Conservation (phyloP, 169 alveolate species). For the Plasmodium gallinaceum region DNA sequence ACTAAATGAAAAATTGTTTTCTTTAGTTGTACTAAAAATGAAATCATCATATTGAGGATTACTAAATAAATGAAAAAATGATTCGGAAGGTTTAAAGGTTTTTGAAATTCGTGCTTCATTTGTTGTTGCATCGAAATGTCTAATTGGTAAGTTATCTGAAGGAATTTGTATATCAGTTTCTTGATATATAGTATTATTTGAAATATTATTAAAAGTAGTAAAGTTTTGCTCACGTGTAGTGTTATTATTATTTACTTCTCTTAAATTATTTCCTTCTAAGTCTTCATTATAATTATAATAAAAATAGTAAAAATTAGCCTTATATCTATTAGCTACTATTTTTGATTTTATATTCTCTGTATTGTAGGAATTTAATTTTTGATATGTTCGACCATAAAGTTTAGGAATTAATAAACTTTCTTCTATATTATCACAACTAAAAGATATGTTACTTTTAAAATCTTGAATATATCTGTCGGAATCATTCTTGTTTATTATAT, state of each 20-base stretch:
- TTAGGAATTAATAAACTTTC: slow-evolving; percentile 42
- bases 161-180: slow-evolving; percentile 8
- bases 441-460: slow-evolving; percentile 12
- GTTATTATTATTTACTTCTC: slow-evolving; percentile 25
- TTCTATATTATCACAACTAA: slow-evolving; percentile 17
- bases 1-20: slow-evolving; percentile 78
- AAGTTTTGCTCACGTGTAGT: background rate
- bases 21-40: slow-evolving; percentile 75
- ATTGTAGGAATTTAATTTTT: slow-evolving; percentile 61
- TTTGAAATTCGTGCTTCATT: slow-evolving; percentile 52
- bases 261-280: background rate
- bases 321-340: slow-evolving; percentile 64
- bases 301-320: slow-evolving; percentile 71
- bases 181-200: slow-evolving; percentile 21
- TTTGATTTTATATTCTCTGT: slow-evolving; percentile 62
- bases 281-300: slow-evolving; percentile 25
- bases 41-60: slow-evolving; percentile 76
- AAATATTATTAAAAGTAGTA: slow-evolving; percentile 9
- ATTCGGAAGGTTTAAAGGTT: slow-evolving; percentile 53
- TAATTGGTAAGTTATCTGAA: slow-evolving; percentile 1
- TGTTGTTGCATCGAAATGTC: slow-evolving; percentile 34
- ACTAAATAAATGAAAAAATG: slow-evolving; percentile 74
- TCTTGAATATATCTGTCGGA: slow-evolving; percentile 17
- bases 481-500: slow-evolving; percentile 16
- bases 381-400: slow-evolving; percentile 41